Evolutionary conservation across 768 basidiomycete genomes (phyloP), one percentile per base, ranked within the genome.

Genomic region (Lyophyllum decastes): DNA sequence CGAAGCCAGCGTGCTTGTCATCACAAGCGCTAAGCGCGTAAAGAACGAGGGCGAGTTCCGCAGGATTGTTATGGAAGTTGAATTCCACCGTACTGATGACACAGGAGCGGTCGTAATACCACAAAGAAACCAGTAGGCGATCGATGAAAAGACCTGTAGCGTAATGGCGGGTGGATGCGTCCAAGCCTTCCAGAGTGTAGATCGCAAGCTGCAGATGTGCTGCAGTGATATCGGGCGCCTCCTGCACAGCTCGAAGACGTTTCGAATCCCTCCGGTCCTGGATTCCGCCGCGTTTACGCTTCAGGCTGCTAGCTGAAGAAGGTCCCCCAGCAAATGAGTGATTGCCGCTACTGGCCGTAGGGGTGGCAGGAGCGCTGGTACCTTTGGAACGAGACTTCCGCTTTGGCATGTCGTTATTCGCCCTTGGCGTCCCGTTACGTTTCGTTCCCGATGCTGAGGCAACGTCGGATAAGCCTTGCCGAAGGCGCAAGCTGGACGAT

Each of bases 71-170:
- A 1, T 49, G 21, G 44, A 70, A 64, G 45, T 68, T 22, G 54
- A 72, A 73, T 1, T 22, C 16, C 1, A 21, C 35, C 7, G 62
- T 55, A 11, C 52, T 60, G 21, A 66, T 49, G 11, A 65, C 55
- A 9, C 66, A 66, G 8, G 57, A 45, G 14, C 68, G 59, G 55
- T 74, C 70, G 34, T 54, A 67, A 52, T 72, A 72, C 66, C 66
- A 70, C 8, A 72, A 43, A 2, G 58, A 63, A n/a, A 72, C 49
- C 8, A 22, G 24, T 2, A 49, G 59, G 19, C 60, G 35, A 19
- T 67, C 55, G 12, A 72, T 59, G 38, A 64, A 63, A 21, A 72
- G 43, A 2, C 70, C 67, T 9, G 66, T 55, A 0, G 52, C 48
- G 41, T 62, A 69, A 44, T 61, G 55, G 1, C 69, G 62, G 30